A percentile compares a stretch with the other conserved stretches of the same genome.
Evolutionary conservation across 228 moss, liverwort and hornwort genomes (phyloP).

Genomic region (Sphagnum fallax): DNA sequence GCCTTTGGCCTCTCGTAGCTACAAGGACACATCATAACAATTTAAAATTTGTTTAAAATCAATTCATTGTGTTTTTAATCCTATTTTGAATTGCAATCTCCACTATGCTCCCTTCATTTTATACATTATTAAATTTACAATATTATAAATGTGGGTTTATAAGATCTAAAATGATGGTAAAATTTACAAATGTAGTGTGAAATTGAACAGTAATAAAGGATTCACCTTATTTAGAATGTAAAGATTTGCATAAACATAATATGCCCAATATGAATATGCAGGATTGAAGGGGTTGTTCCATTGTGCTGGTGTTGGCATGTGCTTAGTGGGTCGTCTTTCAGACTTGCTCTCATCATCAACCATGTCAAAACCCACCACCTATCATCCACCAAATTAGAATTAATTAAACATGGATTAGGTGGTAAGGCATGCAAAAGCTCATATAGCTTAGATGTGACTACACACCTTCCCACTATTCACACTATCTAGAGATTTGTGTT

Average conservation of each 20-base stretch:
- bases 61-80: background rate
- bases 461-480: background rate
- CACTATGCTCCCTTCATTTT: no score
- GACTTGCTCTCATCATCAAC: conserved; percentile 99
- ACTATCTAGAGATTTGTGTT: background rate
- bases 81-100: no score
- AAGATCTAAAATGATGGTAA: background rate
- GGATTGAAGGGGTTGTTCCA: conserved; percentile 99
- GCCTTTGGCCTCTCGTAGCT: conserved; percentile 92
- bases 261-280: conserved; percentile 98
- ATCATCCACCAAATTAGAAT: background rate
- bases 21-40: background rate
- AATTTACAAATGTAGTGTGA: background rate
- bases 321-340: conserved; percentile 96
- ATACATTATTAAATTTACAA: no score
- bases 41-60: background rate
- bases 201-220: background rate
- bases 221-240: conserved; percentile 85
- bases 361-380: conserved; percentile 99
- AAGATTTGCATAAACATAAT: conserved; percentile 90
- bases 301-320: conserved; percentile 92
- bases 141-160: no score
- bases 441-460: background rate
- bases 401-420: background rate
- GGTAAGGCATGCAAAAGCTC: background rate